Evolutionary conservation across 768 basidiomycete genomes (phyloP).

Genomic region (Pholiota conissans): DNA sequence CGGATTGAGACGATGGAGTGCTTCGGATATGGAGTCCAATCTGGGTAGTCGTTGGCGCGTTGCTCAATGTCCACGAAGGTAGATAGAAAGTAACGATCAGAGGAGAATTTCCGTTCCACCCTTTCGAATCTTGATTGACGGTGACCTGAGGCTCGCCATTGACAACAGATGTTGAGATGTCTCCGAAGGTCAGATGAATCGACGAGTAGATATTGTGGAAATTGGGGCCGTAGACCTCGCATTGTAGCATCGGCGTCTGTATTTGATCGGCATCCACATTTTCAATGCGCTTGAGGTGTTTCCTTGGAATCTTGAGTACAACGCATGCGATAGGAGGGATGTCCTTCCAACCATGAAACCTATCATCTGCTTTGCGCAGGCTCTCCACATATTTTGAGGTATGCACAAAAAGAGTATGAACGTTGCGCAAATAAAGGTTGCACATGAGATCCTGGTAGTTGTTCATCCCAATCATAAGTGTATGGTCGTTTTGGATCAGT

Average conservation of each 20-base stretch:
- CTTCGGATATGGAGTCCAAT: slow-evolving; percentile 29
- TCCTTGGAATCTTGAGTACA: slow-evolving; percentile 35
- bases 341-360: slow-evolving; percentile 31
- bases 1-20: slow-evolving; percentile 15
- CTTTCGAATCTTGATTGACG: slow-evolving; percentile 31
- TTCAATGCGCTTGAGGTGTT: slow-evolving; percentile 27
- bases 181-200: slow-evolving; percentile 34
- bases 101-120: slow-evolving; percentile 33
- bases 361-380: slow-evolving; percentile 10
- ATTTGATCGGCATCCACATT: slow-evolving; percentile 12
- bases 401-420: slow-evolving; percentile 21
- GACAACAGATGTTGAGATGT: slow-evolving; percentile 6
- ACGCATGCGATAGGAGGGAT: slow-evolving; percentile 39
- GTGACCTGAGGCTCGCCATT: slow-evolving; percentile 13
- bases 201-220: slow-evolving; percentile 34
- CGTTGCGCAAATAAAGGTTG: slow-evolving; percentile 32
- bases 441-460: slow-evolving; percentile 39
- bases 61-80: slow-evolving; percentile 30
- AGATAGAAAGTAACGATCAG: slow-evolving; percentile 37
- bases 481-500: slow-evolving; percentile 22
- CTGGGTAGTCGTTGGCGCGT: slow-evolving; percentile 14
- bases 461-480: slow-evolving; percentile 25
- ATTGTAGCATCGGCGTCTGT: slow-evolving; percentile 33
- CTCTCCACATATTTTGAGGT: slow-evolving; percentile 7
- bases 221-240: slow-evolving; percentile 22